phyloP scores from a whole-genome alignment of 2,329 filamentous ascomycete genomes.

The Exophiala mesophila region DNA sequence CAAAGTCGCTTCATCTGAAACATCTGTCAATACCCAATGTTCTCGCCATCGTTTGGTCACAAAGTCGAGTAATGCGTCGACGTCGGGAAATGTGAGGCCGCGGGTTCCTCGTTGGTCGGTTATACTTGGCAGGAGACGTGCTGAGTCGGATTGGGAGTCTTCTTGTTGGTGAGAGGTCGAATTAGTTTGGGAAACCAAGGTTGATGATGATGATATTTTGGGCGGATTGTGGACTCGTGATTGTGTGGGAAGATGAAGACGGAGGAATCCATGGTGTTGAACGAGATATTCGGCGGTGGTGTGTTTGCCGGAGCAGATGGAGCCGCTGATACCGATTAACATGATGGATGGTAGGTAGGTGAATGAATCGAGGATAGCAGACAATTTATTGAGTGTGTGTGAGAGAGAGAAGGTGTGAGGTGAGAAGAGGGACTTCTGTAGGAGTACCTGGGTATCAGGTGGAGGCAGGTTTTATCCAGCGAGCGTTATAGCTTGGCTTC shows the following conservation, averaged over 20 bases:
- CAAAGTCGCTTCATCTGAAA: conserved; percentile 66
- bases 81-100: conserved; percentile 35
- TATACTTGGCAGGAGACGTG: conserved; percentile 23
- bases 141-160: conserved; percentile 2
- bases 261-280: conserved; percentile 74
- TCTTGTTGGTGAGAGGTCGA: not conserved
- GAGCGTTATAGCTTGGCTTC: no score
- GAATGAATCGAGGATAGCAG: no score
- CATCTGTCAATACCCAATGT: conserved; percentile 80
- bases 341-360: conserved; percentile 40
- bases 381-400: no score
- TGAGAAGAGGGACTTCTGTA: no score
- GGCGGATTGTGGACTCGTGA: conserved; percentile 31
- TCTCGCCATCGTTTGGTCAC: conserved; percentile 80
- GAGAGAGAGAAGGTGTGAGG: no score
- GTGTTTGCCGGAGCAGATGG: conserved; percentile 88
- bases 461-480: no score
- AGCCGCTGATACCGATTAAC: conserved; percentile 49
- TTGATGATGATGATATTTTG: conserved; percentile 11
- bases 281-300: conserved; percentile 85
- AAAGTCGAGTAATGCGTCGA: conserved; percentile 70
- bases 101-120: conserved; percentile 26
- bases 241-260: conserved; percentile 55
- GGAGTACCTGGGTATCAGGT: no score
- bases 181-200: not conserved